Conservation (phyloP, 805 yeast species). For the Torulaspora microellipsoides region DNA sequence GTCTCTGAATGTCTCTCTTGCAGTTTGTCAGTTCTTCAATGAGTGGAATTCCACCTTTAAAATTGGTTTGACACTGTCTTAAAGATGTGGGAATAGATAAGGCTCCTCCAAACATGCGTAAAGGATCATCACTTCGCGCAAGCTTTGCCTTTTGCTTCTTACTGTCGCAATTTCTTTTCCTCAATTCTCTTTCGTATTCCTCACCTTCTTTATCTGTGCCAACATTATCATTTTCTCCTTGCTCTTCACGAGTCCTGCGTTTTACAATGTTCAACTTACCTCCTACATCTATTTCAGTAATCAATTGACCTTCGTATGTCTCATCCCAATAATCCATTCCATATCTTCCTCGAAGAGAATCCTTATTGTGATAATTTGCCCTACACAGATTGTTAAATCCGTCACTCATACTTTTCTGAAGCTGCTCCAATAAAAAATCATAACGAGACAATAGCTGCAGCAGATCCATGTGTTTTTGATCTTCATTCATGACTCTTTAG, state of each 20-base stretch:
- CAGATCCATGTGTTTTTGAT: constrained; percentile 11
- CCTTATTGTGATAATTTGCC: constrained; percentile 33
- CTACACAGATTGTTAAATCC: constrained; percentile 29
- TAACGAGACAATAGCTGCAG: constrained; percentile 22
- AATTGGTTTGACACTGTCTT: constrained; percentile 26
- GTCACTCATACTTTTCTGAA: constrained; percentile 21
- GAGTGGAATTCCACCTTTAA: constrained; percentile 23
- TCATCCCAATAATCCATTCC: constrained; percentile 35
- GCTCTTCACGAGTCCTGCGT: constrained; percentile 1
- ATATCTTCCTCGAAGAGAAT: constrained; percentile 29
- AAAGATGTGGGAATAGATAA: constrained; percentile 26
- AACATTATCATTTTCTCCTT: not conserved
- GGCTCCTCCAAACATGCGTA: constrained; percentile 32
- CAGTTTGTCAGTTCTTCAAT: constrained; percentile 24
- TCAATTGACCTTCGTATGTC: constrained; percentile 24
- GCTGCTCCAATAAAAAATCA: constrained; percentile 27
- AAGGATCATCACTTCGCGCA: constrained; percentile 21
- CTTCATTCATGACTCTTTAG: constrained; percentile 2
- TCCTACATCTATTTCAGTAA: constrained; percentile 8
- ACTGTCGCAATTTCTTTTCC: constrained; percentile 3
- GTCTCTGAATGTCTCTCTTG: constrained; percentile 11
- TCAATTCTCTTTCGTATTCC: constrained; percentile 1
- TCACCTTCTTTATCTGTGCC: constrained; percentile 9
- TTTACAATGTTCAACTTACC: constrained; percentile 2
- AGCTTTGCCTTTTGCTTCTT: constrained; percentile 4